Percentiles rank a stretch among this genome's conserved stretches.
Conservation (phyloP, 306 rosid species). For the Hippophae gyantsensis region DNA sequence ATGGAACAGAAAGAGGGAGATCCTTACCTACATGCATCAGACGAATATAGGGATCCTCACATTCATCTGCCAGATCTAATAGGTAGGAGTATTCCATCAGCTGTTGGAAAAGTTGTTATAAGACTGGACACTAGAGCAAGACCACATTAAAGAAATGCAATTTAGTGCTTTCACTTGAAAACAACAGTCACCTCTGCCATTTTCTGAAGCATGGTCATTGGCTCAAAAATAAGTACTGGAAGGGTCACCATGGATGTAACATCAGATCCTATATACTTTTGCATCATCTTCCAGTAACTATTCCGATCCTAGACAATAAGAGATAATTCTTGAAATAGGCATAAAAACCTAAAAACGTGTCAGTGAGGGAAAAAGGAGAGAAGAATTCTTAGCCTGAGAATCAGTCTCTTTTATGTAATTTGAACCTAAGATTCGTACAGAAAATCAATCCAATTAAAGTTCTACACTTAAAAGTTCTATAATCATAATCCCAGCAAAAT, state of each 20-base stretch:
- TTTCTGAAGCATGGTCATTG: constrained; percentile 95
- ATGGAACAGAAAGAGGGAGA: no score
- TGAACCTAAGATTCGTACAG: no score
- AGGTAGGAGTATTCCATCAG: constrained; percentile 89
- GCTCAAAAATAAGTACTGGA: constrained; percentile 85
- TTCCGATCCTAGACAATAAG: constrained; percentile 57
- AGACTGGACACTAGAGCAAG: constrained; percentile 7
- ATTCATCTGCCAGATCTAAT: constrained; percentile 70
- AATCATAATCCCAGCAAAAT: no score
- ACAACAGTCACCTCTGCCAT: constrained; percentile 71
- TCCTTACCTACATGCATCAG: constrained; percentile 67
- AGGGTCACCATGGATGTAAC: constrained; percentile 83
- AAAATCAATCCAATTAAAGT: no score
- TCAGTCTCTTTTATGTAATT: no score
- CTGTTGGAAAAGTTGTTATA: constrained; percentile 30
- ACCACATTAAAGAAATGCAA: constrained; percentile 10
- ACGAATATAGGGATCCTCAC: constrained; percentile 77
- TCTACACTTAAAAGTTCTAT: no score
- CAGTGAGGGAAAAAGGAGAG: no score
- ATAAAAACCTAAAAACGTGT: no score
- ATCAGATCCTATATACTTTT: constrained; percentile 72
- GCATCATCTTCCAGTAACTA: constrained; percentile 97
- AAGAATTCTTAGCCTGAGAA: no score
- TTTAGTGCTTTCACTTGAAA: constrained; percentile 1
- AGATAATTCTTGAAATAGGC: no score